Evolutionary conservation across 371 early-diverging fungal genomes (phyloP), one percentile per base, ranked within the genome.

Genomic region (Conidiobolus incongruus): DNA sequence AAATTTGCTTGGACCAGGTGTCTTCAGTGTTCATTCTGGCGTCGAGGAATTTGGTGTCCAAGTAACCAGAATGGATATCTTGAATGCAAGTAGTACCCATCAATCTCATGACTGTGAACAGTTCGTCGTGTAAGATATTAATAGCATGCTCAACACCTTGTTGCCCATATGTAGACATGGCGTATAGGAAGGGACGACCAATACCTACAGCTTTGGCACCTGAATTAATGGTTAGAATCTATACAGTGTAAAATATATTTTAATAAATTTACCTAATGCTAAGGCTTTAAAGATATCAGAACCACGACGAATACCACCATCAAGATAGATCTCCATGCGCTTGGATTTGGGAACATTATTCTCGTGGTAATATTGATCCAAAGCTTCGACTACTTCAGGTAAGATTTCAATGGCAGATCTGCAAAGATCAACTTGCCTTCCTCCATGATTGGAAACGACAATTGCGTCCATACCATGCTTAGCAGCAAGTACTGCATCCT

Each of bases 151-250:
- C 72, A 20, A 89, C 86, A 44, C 89, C 89, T 10, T 47, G 62
- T 31, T 77, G 75, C 2, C 89, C 89, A 45, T 57, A 55, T 31
- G 56, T 55, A 15, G 54, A 52, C 51, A 75, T 54, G 0, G 66
- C 75, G 52, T 58, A 87, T 40, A 69, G 65, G 47, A 55, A 50
- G 13, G 96, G 96, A 23, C 96, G 65, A 5, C 90, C 95, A 46
- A 91, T 66, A 40, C 86, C 87, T 31, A 92, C 90, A n/a, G 81
- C 92, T 39, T 71, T 72, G 1, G 96, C 96, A 19, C 96, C 96
- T 43, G 19, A 16, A 33, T 5, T 29, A 34, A 12, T 17, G 16
- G 38, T 37, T 20, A 37, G 16, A 35, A 13, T 11, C 6, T 35
- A 7, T 30, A 6, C 6, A 35, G 16, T 16, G 7, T n/a, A 10